phyloP scores from a whole-genome alignment of 1,139 yeast genomes.

The Protomyces inundatus region DNA sequence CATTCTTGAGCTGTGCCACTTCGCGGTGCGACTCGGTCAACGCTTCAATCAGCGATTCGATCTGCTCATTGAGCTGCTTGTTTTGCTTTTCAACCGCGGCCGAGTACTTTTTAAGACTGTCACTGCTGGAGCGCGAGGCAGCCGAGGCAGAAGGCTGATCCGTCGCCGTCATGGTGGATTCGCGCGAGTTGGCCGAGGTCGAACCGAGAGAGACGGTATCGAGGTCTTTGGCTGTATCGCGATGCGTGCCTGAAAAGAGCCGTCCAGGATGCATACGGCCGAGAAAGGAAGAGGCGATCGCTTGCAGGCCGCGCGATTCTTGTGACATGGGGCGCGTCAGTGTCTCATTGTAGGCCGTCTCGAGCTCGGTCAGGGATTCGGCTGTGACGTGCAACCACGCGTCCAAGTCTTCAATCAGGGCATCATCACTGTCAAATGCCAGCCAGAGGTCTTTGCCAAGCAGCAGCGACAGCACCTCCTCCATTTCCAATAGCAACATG shows the following conservation, averaged over 20 bases:
- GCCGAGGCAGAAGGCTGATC: constrained; percentile 5
- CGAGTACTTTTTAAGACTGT: constrained; percentile 12
- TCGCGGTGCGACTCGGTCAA: constrained; percentile 31
- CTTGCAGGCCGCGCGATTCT: constrained; percentile 29
- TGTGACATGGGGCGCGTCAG: constrained; percentile 25
- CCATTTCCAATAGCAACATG: constrained; percentile 52
- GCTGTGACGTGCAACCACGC: not conserved
- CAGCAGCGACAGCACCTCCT: constrained; percentile 58
- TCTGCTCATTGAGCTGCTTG: constrained; percentile 32
- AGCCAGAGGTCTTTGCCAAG: constrained; percentile 53
- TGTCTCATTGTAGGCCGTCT: constrained; percentile 32
- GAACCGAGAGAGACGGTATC: constrained; percentile 1
- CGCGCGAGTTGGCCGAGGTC: not conserved
- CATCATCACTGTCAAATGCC: constrained; percentile 43
- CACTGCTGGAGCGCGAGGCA: constrained; percentile 3
- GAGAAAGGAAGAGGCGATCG: constrained; percentile 27
- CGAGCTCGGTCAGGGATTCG: constrained; percentile 34
- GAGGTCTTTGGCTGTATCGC: constrained; percentile 2
- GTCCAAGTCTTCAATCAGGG: constrained; percentile 45
- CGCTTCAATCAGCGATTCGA: constrained; percentile 33
- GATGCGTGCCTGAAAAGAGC: constrained; percentile 19
- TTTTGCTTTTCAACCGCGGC: constrained; percentile 16
- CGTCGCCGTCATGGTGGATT: constrained; percentile 18
- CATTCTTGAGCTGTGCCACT: constrained; percentile 26
- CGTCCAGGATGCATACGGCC: constrained; percentile 25